phyloP scores from a whole-genome alignment of 306 rosid species.

The Rosa lucieae region DNA sequence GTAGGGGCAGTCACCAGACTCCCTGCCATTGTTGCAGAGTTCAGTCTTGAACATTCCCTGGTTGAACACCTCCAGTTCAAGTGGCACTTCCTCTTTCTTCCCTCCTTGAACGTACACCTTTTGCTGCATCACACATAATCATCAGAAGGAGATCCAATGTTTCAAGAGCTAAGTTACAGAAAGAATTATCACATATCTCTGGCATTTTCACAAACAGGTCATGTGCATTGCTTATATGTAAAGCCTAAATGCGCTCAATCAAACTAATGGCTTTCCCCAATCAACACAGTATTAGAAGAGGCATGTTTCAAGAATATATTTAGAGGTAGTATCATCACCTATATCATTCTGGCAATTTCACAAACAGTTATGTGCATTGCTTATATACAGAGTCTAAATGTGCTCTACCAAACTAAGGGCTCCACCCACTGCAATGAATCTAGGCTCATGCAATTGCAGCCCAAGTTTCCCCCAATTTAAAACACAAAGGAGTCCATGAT shows the following conservation, averaged over 20 bases:
- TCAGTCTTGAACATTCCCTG: slow-evolving; percentile 53
- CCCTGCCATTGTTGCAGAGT: slow-evolving; percentile 59
- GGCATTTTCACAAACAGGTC: background rate
- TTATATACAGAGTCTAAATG: background rate
- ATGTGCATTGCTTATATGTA: background rate
- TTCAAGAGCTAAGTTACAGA: background rate
- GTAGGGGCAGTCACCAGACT: slow-evolving; percentile 47
- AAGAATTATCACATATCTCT: background rate
- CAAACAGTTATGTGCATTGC: background rate
- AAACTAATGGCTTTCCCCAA: background rate
- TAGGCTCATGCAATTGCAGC: background rate
- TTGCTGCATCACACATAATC: slow-evolving; percentile 29
- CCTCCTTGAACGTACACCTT: slow-evolving; percentile 41
- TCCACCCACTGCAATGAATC: background rate
- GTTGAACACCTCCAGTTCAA: slow-evolving; percentile 44
- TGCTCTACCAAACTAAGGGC: background rate
- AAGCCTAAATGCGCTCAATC: background rate
- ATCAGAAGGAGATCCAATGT: background rate
- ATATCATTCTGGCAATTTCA: background rate
- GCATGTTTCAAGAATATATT: background rate
- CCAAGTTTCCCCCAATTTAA: background rate
- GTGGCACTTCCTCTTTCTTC: slow-evolving; percentile 32
- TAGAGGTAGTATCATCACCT: background rate
- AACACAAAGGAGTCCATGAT: background rate
- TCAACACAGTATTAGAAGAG: background rate